A percentile compares a stretch with the other conserved stretches of the same genome.
Conservation (phyloP, 2,329 filamentous ascomycete species). For the Cordyceps fumosorosea region DNA sequence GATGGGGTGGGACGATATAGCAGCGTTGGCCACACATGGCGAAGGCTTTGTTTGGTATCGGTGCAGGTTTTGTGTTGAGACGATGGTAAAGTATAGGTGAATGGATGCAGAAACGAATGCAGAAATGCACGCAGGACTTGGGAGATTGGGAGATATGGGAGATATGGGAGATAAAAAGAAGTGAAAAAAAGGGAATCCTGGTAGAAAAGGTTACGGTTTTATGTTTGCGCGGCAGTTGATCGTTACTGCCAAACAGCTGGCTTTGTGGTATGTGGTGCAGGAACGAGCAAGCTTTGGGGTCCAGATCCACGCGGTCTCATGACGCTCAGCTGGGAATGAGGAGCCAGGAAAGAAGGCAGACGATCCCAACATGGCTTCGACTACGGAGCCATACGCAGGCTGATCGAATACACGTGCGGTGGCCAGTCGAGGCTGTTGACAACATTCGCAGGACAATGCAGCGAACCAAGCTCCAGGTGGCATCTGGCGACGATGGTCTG, state of each 20-base stretch:
- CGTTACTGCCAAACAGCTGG: not conserved
- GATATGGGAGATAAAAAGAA: not conserved
- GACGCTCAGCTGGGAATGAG: not conserved
- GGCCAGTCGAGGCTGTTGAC: not conserved
- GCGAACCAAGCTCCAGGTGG: not conserved
- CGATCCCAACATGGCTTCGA: not conserved
- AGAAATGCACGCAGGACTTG: not conserved
- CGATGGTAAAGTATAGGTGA: not conserved
- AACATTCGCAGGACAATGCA: not conserved
- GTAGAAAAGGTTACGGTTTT: not conserved
- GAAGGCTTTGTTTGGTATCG: not conserved
- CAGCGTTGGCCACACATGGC: conserved; percentile 22
- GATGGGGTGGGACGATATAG: conserved; percentile 40
- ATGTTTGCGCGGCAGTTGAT: conserved; percentile 2
- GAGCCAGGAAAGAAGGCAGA: not conserved
- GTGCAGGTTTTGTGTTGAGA: not conserved
- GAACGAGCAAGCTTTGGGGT: not conserved
- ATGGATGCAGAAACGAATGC: not conserved
- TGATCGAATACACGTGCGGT: not conserved
- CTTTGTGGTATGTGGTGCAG: not conserved
- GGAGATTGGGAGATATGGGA: not conserved
- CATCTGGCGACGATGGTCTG: not conserved
- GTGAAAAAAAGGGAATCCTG: not conserved
- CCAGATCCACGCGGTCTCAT: not conserved
- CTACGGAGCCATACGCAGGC: not conserved